Base-by-base conservation (phyloP, 1,284 basidiomycete species). In the Pascua guehoae region DNA sequence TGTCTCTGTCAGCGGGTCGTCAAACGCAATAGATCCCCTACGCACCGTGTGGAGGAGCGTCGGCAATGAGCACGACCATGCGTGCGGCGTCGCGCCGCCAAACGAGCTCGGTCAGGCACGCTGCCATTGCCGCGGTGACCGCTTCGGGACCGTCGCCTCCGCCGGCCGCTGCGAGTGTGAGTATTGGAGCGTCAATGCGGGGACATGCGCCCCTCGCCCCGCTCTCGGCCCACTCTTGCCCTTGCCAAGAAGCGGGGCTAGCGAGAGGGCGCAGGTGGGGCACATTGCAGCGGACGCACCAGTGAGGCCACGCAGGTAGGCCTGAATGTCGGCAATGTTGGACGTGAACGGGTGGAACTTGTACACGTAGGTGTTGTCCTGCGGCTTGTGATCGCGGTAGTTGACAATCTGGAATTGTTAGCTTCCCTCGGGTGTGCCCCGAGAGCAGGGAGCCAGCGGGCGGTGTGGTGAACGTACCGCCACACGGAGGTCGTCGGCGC, bases 71-170 rank as follows among this genome's bases (percentile, higher is more conserved):
- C 8, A 94, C 90, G 49, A 92, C 85, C 89, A 98, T 97, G 80
- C 91, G 96, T 70, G 89, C 92, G 15, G 95, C 91, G 53, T 85
- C 78, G 49, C 83, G 81, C 65, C 96, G 82, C 96, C 96, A 99
- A 42, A 93, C 88, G 84, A 97, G 88, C 11, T 79, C 76, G 55
- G 85, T 84, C 64, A 93, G 73, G 14, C 87, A 87, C 65, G 94
- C 92, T 9, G 86, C 86, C 76, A 99, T 80, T 12, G 89, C 95
- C 4, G 95, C 93, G 0, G 96, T 99, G 57, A 97, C 90, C 4
- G 94, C 96, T 74, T 99, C 96, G 0, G 96, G 96, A 0, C 96
- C 95, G 80, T 99, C 95, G 12, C 95, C 95, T 36, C 96, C 93
- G 14, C 95, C 95, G 7, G 88, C 89, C 14, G 96, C 96, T 95